phyloP scores from a whole-genome alignment of 1,284 basidiomycete species.

The Rhizoctonia solani region DNA sequence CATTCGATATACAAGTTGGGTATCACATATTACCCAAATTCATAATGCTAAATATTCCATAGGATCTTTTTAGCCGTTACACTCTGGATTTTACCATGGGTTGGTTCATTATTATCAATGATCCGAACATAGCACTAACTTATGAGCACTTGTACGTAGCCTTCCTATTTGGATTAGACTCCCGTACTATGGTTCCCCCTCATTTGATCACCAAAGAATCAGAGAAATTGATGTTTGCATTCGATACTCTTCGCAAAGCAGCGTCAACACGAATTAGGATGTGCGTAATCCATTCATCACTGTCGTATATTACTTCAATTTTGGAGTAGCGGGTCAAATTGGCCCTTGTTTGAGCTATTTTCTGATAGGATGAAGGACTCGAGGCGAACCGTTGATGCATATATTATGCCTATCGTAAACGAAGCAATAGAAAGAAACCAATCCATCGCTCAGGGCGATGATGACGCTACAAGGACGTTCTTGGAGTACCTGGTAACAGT shows the following conservation, averaged over 20 bases:
- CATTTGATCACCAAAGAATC: slow-evolving; percentile 14
- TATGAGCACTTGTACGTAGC: too few relatives aligned
- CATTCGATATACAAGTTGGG: slow-evolving; percentile 38
- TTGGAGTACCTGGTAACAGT: slow-evolving; percentile 38
- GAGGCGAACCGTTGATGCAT: slow-evolving; percentile 36
- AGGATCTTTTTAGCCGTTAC: slow-evolving; percentile 33
- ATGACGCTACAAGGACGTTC: slow-evolving; percentile 31
- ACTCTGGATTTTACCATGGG: slow-evolving; percentile 33
- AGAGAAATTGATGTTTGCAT: slow-evolving; percentile 31
- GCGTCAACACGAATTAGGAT: slow-evolving; percentile 36
- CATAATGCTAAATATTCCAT: not conserved
- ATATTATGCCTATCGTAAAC: slow-evolving; percentile 39
- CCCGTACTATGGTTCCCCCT: slow-evolving; percentile 24
- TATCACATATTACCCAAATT: not conserved
- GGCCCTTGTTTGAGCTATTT: slow-evolving; percentile 40
- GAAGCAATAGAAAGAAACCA: slow-evolving; percentile 8
- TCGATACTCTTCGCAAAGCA: slow-evolving; percentile 28
- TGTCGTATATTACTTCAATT: not conserved
- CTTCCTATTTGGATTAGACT: slow-evolving; percentile 20
- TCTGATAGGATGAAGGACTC: slow-evolving; percentile 36
- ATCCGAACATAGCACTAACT: not conserved
- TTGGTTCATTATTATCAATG: not conserved
- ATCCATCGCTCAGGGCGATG: not conserved
- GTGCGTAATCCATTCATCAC: slow-evolving; percentile 9
- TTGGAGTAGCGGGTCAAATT: slow-evolving; percentile 39